Conservation (phyloP, 345 rosid genomes). For the Bruguiera parviflora region DNA sequence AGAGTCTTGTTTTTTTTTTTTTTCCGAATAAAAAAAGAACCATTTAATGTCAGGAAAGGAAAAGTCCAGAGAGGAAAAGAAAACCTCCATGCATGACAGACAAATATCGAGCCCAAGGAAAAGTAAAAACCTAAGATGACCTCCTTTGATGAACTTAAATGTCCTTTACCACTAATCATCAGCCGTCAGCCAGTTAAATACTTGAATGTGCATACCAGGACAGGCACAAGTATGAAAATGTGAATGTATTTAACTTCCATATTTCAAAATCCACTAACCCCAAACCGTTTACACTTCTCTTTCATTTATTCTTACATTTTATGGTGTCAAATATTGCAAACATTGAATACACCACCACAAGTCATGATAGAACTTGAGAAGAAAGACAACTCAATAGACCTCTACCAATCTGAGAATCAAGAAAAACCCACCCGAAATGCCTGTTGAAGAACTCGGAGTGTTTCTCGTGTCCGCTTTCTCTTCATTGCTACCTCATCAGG, state of each 20-base stretch:
- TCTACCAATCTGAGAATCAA: background rate
- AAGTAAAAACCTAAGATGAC: background rate
- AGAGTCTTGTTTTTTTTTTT: constrained; percentile 46
- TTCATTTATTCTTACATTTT: no score
- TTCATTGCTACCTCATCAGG: constrained; percentile 80
- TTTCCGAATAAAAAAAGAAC: no score
- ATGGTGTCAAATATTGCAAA: background rate
- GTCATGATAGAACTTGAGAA: background rate
- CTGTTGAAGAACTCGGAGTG: constrained; percentile 83
- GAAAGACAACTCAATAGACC: background rate
- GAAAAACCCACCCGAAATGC: constrained; percentile 73
- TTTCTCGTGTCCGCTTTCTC: constrained; percentile 83
- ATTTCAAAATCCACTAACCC: background rate
- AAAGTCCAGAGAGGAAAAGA: no score
- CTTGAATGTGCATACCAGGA: background rate
- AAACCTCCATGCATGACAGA: background rate
- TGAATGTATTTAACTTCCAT: background rate
- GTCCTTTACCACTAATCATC: background rate
- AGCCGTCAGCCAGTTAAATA: background rate
- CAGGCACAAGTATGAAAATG: background rate
- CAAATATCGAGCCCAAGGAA: background rate
- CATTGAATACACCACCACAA: background rate
- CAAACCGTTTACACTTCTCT: no score
- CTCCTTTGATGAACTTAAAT: background rate
- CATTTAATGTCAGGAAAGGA: no score